phyloP scores from a whole-genome alignment of 2,329 filamentous ascomycete species.

The Fusarium bulbicola region DNA sequence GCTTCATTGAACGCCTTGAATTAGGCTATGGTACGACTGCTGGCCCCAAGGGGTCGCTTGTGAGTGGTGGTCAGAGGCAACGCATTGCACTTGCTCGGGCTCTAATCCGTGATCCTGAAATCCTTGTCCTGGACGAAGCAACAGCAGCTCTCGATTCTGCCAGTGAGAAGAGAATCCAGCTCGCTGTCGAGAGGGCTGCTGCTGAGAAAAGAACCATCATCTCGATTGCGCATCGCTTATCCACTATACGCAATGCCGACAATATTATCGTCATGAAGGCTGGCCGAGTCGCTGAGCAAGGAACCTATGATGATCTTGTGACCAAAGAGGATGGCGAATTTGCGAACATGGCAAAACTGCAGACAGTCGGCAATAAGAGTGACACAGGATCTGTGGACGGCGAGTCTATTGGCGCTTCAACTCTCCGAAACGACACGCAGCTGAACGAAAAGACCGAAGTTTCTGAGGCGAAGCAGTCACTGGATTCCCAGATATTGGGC shows the following conservation, averaged over 20 bases:
- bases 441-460: slow-evolving; percentile 19
- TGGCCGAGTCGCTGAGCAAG: slow-evolving; percentile 69
- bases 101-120: slow-evolving; percentile 63
- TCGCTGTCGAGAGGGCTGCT: slow-evolving; percentile 53
- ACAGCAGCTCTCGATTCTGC: slow-evolving; percentile 68
- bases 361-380: slow-evolving; percentile 46
- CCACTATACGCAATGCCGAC: slow-evolving; percentile 70
- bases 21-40: slow-evolving; percentile 62
- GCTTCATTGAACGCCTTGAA: slow-evolving; percentile 63
- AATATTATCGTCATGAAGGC: slow-evolving; percentile 72
- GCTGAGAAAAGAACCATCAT: slow-evolving; percentile 68
- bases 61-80: slow-evolving; percentile 69
- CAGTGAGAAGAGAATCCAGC: slow-evolving; percentile 64
- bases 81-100: slow-evolving; percentile 66
- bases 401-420: slow-evolving; percentile 27
- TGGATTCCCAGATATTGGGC: not conserved
- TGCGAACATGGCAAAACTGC: slow-evolving; percentile 58
- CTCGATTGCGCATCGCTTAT: slow-evolving; percentile 70
- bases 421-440: slow-evolving; percentile 14
- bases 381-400: slow-evolving; percentile 42
- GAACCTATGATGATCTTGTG: slow-evolving; percentile 68
- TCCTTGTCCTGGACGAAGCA: slow-evolving; percentile 69
- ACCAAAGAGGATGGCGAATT: slow-evolving; percentile 60
- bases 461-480: slow-evolving; percentile 3
- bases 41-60: slow-evolving; percentile 61